Conservation (phyloP, 169 alveolate species). For the Cryptosporidium parvum region DNA sequence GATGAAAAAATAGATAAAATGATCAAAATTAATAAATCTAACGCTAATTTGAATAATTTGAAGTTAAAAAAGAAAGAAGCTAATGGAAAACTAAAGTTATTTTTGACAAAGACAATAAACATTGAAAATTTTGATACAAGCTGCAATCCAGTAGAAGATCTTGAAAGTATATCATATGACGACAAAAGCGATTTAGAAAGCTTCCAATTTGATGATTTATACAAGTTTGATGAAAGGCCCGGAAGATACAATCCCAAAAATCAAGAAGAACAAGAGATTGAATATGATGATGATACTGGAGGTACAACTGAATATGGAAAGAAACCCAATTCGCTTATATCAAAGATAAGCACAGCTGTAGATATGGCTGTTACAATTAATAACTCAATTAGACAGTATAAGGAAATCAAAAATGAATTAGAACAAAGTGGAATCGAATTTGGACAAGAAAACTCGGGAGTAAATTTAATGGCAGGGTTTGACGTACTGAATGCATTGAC, state of each 20-base stretch:
- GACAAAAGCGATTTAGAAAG: constrained; percentile 36
- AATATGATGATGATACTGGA: constrained; percentile 62
- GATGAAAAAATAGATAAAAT: neutral
- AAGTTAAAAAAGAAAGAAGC: constrained; percentile 28
- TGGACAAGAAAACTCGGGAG: constrained; percentile 40
- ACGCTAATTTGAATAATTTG: constrained; percentile 10
- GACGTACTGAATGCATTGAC: constrained; percentile 41
- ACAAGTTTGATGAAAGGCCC: constrained; percentile 39
- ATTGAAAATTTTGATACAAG: constrained; percentile 9
- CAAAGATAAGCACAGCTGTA: constrained; percentile 22
- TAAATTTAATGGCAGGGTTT: constrained; percentile 36
- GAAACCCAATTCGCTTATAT: neutral
- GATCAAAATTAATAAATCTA: neutral
- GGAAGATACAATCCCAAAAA: constrained; percentile 37
- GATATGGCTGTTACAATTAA: constrained; percentile 31
- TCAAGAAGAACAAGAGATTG: constrained; percentile 13
- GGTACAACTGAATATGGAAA: constrained; percentile 38
- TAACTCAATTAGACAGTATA: constrained; percentile 34
- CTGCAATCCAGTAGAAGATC: neutral
- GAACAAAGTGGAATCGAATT: constrained; percentile 38
- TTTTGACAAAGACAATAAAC: constrained; percentile 14
- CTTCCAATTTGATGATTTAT: constrained; percentile 67
- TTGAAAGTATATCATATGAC: neutral
- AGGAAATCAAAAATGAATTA: constrained; percentile 3
- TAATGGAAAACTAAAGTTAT: constrained; percentile 15